Conservation (phyloP, 2,329 filamentous ascomycete genomes). For the Cytospora schulzeri region DNA sequence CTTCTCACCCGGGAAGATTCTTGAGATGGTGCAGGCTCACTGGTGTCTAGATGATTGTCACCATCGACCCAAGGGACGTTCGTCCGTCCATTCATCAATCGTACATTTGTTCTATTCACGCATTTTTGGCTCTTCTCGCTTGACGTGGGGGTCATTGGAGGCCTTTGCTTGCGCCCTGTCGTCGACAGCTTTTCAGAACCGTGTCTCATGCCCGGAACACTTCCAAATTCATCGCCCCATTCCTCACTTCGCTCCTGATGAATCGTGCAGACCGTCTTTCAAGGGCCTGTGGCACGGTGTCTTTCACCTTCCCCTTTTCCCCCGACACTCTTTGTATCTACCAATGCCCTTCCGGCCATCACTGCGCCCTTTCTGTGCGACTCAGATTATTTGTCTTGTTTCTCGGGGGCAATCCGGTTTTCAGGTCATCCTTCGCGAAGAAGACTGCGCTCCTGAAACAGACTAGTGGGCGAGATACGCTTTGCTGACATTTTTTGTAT, state of each 20-base stretch:
- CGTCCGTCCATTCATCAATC: neutral
- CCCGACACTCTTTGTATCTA: neutral
- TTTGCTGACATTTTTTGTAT: neutral
- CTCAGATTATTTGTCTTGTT: neutral
- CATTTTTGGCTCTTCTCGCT: no score
- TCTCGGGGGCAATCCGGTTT: neutral
- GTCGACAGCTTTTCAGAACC: no score
- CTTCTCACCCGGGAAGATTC: neutral
- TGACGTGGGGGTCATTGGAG: neutral
- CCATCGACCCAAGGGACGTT: neutral
- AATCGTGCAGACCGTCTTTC: no score
- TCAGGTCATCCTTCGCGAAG: neutral
- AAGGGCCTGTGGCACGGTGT: no score
- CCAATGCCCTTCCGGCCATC: neutral
- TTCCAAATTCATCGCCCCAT: no score
- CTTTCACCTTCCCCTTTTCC: no score
- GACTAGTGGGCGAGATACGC: neutral
- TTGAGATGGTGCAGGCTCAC: no score
- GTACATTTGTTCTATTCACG: slow-evolving; percentile 4
- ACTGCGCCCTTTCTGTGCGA: neutral
- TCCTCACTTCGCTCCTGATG: neutral
- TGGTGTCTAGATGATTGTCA: no score
- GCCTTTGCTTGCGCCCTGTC: no score
- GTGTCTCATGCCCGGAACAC: no score
- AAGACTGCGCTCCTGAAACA: neutral